Base-by-base conservation (phyloP, 495 filamentous ascomycete species). In the Penicillium canariense region DNA sequence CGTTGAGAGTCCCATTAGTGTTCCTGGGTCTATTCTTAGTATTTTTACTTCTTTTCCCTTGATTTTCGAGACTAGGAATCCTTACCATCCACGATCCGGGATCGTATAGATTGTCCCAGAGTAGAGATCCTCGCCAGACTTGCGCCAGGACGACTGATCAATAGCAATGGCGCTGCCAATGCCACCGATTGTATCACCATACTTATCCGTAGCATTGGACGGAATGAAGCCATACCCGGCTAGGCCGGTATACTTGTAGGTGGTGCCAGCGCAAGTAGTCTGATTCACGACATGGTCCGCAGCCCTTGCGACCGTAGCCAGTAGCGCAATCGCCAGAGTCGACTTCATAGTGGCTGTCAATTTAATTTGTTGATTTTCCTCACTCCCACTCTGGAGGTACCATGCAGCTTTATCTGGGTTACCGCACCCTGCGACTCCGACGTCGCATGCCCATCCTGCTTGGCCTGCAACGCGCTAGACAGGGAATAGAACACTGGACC, bases 1-100 rank as follows among this genome's bases (percentile, higher is more conserved):
- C 89, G 68, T 90, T 90, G 14, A 85, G 67, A 0, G 89, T 91
- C 11, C 89, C 89, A 58, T 90, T 73, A 11, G 87, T 91, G 54
- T 86, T 84, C 83, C 74, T 79, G 53, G 18, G 0, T 18, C 51
- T 40, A 14, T 56, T 44, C 18, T 80, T 74, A 47, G 47, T 36
- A 22, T 3, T 35, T 18, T 9, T 26, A 7, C 14, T 5, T 4
- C n/a, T 51, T n/a, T 34, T 3, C 17, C 22, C 30, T 22, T 11
- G 10, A 36, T 28, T 6, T 39, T 5, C 12, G 48, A 11, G 5
- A 44, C 3, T n/a, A 38, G 15, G 32, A 42, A 6, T 17, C 43
- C 65, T 51, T 61, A 80, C 85, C 88, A 92, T 48, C 89, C 89
- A 31, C 88, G 77, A 64, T 91, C 89, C 2, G 89, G 89, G 4